Percentiles rank a stretch among this genome's conserved stretches.
Conservation (phyloP, 208 protist genomes). For the Eutreptiella sp. region DNA sequence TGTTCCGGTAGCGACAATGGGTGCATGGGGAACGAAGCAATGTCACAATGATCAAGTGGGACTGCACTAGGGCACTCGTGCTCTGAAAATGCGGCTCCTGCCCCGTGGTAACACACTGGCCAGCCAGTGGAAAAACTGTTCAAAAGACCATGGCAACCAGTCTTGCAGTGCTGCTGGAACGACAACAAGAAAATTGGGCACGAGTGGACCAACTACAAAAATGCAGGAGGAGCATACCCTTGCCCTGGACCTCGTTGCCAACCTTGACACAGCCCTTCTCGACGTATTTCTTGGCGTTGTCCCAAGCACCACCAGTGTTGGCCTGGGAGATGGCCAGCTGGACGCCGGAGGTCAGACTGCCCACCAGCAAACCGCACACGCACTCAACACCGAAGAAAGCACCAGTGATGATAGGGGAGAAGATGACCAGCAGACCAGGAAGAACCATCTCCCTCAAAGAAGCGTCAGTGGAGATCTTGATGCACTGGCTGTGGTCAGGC, state of each 20-base stretch:
- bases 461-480: slow-evolving; percentile 78
- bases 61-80: too few relatives aligned
- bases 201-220: too few relatives aligned
- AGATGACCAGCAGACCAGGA: slow-evolving; percentile 79
- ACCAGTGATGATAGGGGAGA: slow-evolving; percentile 80
- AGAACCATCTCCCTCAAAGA: slow-evolving; percentile 86
- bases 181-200: too few relatives aligned
- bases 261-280: slow-evolving; percentile 78
- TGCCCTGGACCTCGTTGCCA: slow-evolving; percentile 76
- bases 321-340: slow-evolving; percentile 85
- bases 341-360: slow-evolving; percentile 76
- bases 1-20: too few relatives aligned
- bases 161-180: too few relatives aligned
- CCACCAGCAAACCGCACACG: slow-evolving; percentile 78
- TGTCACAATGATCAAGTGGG: too few relatives aligned
- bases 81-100: too few relatives aligned
- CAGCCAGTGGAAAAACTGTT: too few relatives aligned
- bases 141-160: too few relatives aligned
- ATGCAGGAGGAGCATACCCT: too few relatives aligned
- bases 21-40: too few relatives aligned
- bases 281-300: slow-evolving; percentile 96
- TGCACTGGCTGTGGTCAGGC: slow-evolving; percentile 85
- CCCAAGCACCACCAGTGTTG: slow-evolving; percentile 92
- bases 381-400: slow-evolving; percentile 79
- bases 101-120: too few relatives aligned